phyloP scores from a whole-genome alignment of 345 rosid genomes.

The Streptanthus diversifolius region DNA sequence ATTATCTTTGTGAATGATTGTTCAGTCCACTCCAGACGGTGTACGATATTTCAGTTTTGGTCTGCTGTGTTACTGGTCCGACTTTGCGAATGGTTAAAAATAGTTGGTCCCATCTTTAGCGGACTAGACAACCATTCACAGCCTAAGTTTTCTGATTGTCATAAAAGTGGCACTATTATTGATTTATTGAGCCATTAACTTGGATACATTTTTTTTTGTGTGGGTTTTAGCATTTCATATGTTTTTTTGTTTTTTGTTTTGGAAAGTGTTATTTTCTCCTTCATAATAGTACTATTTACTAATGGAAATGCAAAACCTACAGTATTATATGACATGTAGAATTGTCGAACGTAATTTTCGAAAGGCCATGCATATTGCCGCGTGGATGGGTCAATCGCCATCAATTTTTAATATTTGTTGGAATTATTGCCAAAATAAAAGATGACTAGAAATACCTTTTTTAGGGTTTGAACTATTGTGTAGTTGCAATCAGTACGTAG shows the following conservation, averaged over 20 bases:
- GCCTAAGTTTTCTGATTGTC: neutral
- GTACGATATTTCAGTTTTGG: neutral
- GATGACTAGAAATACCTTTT: neutral
- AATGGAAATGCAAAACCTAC: too few species aligned
- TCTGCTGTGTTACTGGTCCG: neutral
- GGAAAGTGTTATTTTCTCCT: neutral
- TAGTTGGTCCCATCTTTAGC: neutral
- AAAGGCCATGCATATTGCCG: constrained; percentile 9
- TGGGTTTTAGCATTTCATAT: neutral
- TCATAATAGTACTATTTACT: too few species aligned
- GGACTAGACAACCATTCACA: neutral
- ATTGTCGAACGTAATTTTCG: neutral
- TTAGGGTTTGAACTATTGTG: neutral
- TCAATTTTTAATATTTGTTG: neutral
- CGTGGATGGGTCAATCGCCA: constrained; percentile 14
- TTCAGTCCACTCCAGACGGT: neutral
- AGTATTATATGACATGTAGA: neutral
- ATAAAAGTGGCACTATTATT: neutral
- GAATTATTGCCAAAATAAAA: neutral
- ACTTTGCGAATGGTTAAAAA: neutral
- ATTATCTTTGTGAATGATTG: neutral
- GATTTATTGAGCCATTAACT: neutral
- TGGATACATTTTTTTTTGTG: neutral
- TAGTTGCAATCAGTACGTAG: neutral
- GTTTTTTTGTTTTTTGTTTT: neutral